These are phyloP conservation scores for Coemansia sp. DNA, from an alignment of 192 early-diverging fungal species.

Conservation along the genomic window DNA sequence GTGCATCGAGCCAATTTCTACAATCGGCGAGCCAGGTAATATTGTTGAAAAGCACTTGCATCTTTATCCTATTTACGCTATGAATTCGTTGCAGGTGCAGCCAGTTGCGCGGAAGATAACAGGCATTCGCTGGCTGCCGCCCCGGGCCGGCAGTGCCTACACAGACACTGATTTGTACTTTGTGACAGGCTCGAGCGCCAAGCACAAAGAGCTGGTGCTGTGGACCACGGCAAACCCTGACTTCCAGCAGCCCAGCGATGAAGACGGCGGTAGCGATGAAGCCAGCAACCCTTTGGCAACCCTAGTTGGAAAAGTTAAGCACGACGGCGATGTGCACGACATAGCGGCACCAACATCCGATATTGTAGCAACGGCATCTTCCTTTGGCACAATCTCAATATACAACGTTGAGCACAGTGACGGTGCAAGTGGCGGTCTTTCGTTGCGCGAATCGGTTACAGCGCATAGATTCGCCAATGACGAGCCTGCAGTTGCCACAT, in stretches of 20 bases:
- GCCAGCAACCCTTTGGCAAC: conserved; percentile 7
- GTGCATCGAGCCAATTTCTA: too few relatives aligned
- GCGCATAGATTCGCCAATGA: conserved; percentile 38
- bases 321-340: conserved; percentile 39
- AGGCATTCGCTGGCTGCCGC: conserved; percentile 39
- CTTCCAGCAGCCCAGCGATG: conserved; percentile 9
- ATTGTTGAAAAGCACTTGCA: background rate
- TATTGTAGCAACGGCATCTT: conserved; percentile 38
- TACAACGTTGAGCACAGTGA: conserved; percentile 18
- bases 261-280: background rate
- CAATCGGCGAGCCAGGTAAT: background rate
- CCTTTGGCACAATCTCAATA: conserved; percentile 33
- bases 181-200: conserved; percentile 36
- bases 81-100: conserved; percentile 40
- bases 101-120: conserved; percentile 41
- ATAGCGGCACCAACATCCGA: conserved; percentile 12
- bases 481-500: conserved; percentile 31
- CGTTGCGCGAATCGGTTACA: conserved; percentile 24
- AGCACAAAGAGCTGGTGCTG: conserved; percentile 45
- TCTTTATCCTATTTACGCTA: conserved; percentile 2
- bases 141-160: conserved; percentile 41
- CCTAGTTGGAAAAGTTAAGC: conserved; percentile 14
- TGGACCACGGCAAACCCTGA: conserved; percentile 49
- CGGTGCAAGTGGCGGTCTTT: background rate
- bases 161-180: conserved; percentile 43